Percentiles rank a stretch among this genome's conserved stretches.
Evolutionary conservation across 768 basidiomycete species (phyloP).

Genomic region (Termitomyces sp.): DNA sequence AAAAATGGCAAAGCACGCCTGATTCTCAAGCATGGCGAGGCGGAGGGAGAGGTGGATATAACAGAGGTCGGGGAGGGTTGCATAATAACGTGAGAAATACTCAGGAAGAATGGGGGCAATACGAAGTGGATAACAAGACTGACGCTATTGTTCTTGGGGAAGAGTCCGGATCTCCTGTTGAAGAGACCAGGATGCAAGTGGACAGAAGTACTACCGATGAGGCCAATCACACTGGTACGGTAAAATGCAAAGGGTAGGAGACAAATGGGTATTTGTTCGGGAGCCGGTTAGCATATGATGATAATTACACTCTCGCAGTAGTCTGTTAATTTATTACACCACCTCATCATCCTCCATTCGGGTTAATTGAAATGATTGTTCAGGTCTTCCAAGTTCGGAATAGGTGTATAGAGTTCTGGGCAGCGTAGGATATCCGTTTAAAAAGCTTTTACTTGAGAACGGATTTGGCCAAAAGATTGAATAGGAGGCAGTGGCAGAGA

Average conservation of each 20-base stretch:
- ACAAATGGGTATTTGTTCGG: constrained; percentile 68
- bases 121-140: constrained; percentile 32
- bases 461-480: constrained; percentile 65
- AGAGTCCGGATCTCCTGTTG: constrained; percentile 20
- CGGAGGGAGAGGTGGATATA: constrained; percentile 26
- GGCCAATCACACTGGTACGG: constrained; percentile 24
- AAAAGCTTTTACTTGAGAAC: constrained; percentile 37
- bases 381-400: constrained; percentile 17
- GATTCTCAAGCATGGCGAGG: constrained; percentile 19
- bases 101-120: constrained; percentile 29
- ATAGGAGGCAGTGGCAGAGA: constrained; percentile 46
- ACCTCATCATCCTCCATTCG: constrained; percentile 35
- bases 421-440: constrained; percentile 21
- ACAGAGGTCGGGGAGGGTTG: constrained; percentile 35
- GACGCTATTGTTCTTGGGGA: constrained; percentile 61
- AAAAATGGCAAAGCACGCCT: constrained; percentile 16
- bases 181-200: constrained; percentile 3
- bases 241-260: constrained; percentile 66
- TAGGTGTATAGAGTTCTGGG: constrained; percentile 40
- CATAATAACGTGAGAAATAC: constrained; percentile 45
- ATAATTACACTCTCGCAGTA: constrained; percentile 18
- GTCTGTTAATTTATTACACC: constrained; percentile 28
- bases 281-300: constrained; percentile 26
- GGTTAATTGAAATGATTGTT: constrained; percentile 44
- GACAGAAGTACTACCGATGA: constrained; percentile 6